phyloP scores from a whole-genome alignment of 805 yeast genomes.

The Wickerhamiella bombiphila region DNA sequence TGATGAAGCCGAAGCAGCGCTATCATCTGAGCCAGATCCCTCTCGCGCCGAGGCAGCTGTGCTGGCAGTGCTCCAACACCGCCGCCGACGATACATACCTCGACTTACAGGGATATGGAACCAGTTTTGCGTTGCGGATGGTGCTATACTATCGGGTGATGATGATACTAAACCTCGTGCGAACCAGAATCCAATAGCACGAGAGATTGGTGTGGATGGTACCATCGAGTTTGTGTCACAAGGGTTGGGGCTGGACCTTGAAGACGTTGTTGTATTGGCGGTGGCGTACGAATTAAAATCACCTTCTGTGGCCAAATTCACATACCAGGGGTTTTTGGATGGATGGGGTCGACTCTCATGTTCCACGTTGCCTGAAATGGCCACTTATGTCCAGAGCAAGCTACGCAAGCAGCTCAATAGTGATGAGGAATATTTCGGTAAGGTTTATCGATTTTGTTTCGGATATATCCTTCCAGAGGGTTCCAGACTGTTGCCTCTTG shows the following conservation, averaged over 20 bases:
- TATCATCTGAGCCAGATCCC: slow-evolving; percentile 5
- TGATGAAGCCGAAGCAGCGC: slow-evolving; percentile 10
- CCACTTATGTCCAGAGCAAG: slow-evolving; percentile 20
- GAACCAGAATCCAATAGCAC: slow-evolving; percentile 9
- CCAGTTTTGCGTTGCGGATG: slow-evolving; percentile 15
- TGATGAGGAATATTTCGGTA: slow-evolving; percentile 33
- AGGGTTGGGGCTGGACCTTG: slow-evolving; percentile 48
- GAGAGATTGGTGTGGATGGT: slow-evolving; percentile 58
- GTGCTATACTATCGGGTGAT: background rate
- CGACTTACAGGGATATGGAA: slow-evolving; percentile 7
- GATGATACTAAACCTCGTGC: background rate
- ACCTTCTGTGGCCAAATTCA: slow-evolving; percentile 51
- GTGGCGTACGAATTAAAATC: slow-evolving; percentile 56
- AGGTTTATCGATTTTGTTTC: slow-evolving; percentile 60
- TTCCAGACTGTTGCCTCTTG: slow-evolving; percentile 41
- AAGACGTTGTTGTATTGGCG: slow-evolving; percentile 55
- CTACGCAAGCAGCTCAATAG: slow-evolving; percentile 24
- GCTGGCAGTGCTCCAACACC: slow-evolving; percentile 2
- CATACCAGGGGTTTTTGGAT: slow-evolving; percentile 33
- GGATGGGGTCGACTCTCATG: slow-evolving; percentile 39
- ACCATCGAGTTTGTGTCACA: slow-evolving; percentile 55
- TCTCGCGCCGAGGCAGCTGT: slow-evolving; percentile 3
- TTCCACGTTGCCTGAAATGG: slow-evolving; percentile 34
- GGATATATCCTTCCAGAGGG: slow-evolving; percentile 45
- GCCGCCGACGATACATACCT: slow-evolving; percentile 8